Conservation (phyloP, 2,329 filamentous ascomycete species). For the Xylariomycetidae sp. region DNA sequence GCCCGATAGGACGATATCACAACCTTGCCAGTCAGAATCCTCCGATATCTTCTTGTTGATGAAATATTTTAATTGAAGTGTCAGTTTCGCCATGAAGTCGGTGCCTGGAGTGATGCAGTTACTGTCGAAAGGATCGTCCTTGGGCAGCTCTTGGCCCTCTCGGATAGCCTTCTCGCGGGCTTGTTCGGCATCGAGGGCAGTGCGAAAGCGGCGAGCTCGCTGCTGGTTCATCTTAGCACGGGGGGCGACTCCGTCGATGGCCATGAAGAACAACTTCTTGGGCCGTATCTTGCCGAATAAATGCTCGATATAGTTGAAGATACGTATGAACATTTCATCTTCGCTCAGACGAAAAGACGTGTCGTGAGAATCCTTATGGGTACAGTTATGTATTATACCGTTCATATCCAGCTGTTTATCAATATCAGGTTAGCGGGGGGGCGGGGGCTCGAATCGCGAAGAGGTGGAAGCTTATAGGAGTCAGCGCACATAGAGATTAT, state of each 20-base stretch:
- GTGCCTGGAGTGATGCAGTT: constrained; percentile 98
- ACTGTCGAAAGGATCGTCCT: constrained; percentile 94
- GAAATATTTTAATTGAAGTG: constrained; percentile 93
- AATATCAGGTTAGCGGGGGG: too few relatives aligned
- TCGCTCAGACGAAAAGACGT: constrained; percentile 89
- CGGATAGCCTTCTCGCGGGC: constrained; percentile 87
- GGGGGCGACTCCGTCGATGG: constrained; percentile 94
- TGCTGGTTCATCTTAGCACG: constrained; percentile 99
- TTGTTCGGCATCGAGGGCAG: constrained; percentile 83
- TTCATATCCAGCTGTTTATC: constrained; percentile 99
- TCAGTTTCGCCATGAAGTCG: constrained; percentile 96
- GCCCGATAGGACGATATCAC: constrained; percentile 91
- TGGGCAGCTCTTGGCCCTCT: constrained; percentile 88
- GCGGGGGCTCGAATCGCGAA: constrained; percentile 22
- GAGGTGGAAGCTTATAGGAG: constrained; percentile 10
- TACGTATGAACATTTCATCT: constrained; percentile 99
- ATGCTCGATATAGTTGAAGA: constrained; percentile 99
- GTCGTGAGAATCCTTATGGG: constrained; percentile 92
- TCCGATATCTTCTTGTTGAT: constrained; percentile 98
- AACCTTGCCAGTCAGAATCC: constrained; percentile 94
- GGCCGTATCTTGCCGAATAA: constrained; percentile 98
- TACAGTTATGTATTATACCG: constrained; percentile 99
- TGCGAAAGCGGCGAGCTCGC: constrained; percentile 89
- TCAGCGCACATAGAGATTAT: constrained; percentile 76
- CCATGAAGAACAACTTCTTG: constrained; percentile 99